These are phyloP conservation scores for Thermothelomyces thermophilus DNA, from an alignment of 2,329 filamentous ascomycete species.

Conservation along the genomic window DNA sequence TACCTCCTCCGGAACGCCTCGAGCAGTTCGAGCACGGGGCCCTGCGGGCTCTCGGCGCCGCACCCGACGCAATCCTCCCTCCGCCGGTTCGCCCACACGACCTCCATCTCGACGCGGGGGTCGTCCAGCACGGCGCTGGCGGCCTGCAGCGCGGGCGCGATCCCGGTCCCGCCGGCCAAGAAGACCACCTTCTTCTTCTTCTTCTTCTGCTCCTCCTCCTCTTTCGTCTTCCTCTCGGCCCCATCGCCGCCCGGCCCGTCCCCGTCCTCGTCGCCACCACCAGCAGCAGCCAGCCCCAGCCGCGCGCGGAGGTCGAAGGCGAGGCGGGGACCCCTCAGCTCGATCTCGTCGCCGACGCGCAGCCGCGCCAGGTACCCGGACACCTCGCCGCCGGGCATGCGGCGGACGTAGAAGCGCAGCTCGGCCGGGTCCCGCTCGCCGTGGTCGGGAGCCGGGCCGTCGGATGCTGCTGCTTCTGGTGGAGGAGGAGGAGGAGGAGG, in stretches of 20 bases:
- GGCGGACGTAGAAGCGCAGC: slow-evolving; percentile 71
- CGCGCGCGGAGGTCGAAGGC: slow-evolving; percentile 51
- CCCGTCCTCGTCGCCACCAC: background rate
- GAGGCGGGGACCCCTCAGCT: slow-evolving; percentile 70
- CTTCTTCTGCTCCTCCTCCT: slow-evolving; percentile 28
- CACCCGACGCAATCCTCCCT: slow-evolving; percentile 15
- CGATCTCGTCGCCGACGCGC: slow-evolving; percentile 55
- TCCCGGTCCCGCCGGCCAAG: slow-evolving; percentile 84
- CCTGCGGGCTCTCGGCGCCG: slow-evolving; percentile 27
- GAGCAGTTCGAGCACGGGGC: slow-evolving; percentile 56
- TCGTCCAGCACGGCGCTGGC: slow-evolving; percentile 51
- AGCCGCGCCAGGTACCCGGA: slow-evolving; percentile 71
- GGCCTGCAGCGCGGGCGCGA: slow-evolving; percentile 82
- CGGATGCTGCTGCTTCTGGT: too few relatives aligned
- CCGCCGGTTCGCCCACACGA: slow-evolving; percentile 74
- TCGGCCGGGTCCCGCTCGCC: slow-evolving; percentile 25
- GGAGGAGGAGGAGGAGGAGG: background rate
- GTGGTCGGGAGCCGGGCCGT: too few relatives aligned
- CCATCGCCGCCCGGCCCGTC: too few relatives aligned
- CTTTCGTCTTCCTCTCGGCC: background rate
- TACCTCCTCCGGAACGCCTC: slow-evolving; percentile 53
- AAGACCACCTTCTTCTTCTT: slow-evolving; percentile 55
- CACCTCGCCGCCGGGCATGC: slow-evolving; percentile 74
- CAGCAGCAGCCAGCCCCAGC: slow-evolving; percentile 24
- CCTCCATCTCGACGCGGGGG: slow-evolving; percentile 28